Evolutionary conservation across 1,284 basidiomycete species (phyloP).

Genomic region (Sporisorium graminicola): DNA sequence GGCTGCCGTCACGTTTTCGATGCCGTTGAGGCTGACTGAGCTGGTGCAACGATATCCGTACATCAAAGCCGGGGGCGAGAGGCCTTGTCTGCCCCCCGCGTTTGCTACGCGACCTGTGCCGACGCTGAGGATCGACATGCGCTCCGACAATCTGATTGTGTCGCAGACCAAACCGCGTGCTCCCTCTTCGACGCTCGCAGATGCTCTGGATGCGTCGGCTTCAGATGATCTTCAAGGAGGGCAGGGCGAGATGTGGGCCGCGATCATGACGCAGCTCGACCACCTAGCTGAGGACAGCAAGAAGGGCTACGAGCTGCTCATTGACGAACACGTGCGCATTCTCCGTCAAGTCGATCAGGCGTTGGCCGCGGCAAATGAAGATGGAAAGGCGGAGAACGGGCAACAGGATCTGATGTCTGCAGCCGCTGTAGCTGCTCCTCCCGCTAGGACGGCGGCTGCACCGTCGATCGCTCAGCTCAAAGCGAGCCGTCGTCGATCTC

Average conservation of each 20-base stretch:
- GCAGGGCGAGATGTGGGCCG: slow-evolving; percentile 41
- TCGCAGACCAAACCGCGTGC: slow-evolving; percentile 34
- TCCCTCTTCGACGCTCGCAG: slow-evolving; percentile 38
- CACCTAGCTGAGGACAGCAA: background rate
- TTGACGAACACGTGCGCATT: slow-evolving; percentile 55
- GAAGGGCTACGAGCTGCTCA: slow-evolving; percentile 28
- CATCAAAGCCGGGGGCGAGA: slow-evolving; percentile 6
- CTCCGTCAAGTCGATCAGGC: slow-evolving; percentile 36
- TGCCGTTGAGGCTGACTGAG: slow-evolving; percentile 57
- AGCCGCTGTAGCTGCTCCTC: background rate
- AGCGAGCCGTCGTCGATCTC: slow-evolving; percentile 23
- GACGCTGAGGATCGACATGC: slow-evolving; percentile 48
- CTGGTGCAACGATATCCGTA: slow-evolving; percentile 51
- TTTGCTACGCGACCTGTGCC: slow-evolving; percentile 24
- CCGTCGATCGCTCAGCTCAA: slow-evolving; percentile 10
- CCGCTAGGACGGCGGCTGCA: background rate
- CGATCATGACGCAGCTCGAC: slow-evolving; percentile 26
- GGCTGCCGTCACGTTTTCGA: slow-evolving; percentile 45
- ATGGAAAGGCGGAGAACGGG: background rate
- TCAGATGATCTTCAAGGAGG: slow-evolving; percentile 24
- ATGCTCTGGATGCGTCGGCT: slow-evolving; percentile 45
- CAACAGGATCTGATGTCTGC: background rate
- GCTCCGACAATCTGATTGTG: slow-evolving; percentile 49
- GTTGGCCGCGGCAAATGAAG: slow-evolving; percentile 7
- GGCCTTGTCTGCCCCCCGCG: slow-evolving; percentile 31